Conservation (phyloP, 2,329 filamentous ascomycete species). For the Microdochium paspali region DNA sequence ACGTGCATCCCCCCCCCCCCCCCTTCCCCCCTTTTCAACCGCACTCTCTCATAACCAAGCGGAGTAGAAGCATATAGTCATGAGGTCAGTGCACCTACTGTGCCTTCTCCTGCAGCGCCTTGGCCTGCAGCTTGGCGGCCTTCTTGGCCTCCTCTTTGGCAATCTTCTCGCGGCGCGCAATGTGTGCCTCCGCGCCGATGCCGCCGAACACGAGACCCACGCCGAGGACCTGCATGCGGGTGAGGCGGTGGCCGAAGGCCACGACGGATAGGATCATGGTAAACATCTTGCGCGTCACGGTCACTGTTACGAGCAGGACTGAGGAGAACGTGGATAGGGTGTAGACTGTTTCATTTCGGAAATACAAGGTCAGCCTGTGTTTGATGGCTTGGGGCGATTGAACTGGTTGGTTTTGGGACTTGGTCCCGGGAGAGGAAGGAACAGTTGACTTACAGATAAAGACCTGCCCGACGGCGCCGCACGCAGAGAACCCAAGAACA, state of each 20-base stretch:
- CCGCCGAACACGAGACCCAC: constrained; percentile 91
- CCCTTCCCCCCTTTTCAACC: neutral
- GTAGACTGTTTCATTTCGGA: constrained; percentile 52
- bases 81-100: neutral
- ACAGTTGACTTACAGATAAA: constrained; percentile 65
- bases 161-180: constrained; percentile 74
- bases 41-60: neutral
- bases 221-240: constrained; percentile 85
- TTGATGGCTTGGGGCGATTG: too few relatives aligned
- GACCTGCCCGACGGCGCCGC: constrained; percentile 86
- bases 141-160: constrained; percentile 62
- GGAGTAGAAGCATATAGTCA: neutral
- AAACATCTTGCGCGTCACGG: constrained; percentile 96
- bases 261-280: constrained; percentile 96
- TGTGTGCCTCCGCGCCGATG: constrained; percentile 80
- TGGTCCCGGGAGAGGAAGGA: neutral
- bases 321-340: constrained; percentile 89
- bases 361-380: neutral
- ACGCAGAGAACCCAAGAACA: constrained; percentile 81
- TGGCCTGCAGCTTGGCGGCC: constrained; percentile 44
- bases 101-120: constrained; percentile 7
- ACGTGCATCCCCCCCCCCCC: neutral
- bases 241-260: constrained; percentile 84
- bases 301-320: constrained; percentile 88
- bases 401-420: too few relatives aligned